phyloP scores from a whole-genome alignment of 768 basidiomycete genomes.

The Termitomyces titanicus region DNA sequence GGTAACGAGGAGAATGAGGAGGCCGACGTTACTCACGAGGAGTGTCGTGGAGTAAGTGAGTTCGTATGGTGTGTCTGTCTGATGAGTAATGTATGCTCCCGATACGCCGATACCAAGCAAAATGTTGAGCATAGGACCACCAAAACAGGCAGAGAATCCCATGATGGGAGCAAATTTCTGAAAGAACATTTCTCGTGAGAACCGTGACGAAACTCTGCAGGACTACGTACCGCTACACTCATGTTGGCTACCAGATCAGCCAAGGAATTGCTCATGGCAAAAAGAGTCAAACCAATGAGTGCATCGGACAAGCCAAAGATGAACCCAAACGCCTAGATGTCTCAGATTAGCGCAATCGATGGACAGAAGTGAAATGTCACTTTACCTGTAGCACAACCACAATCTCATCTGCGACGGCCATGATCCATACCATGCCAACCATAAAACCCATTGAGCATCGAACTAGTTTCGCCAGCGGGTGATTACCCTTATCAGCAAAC shows the following conservation, averaged over 20 bases:
- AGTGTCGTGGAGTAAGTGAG: constrained; percentile 82
- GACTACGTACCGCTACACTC: constrained; percentile 76
- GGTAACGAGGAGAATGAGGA: constrained; percentile 69
- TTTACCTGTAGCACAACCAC: constrained; percentile 82
- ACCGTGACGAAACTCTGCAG: neutral
- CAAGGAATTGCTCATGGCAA: constrained; percentile 93
- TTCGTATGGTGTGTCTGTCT: constrained; percentile 58
- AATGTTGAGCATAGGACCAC: constrained; percentile 90
- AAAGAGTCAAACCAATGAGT: constrained; percentile 94
- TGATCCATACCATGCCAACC: constrained; percentile 94
- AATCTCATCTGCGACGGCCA: constrained; percentile 96
- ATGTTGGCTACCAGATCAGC: constrained; percentile 97
- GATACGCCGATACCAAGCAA: constrained; percentile 90
- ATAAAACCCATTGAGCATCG: constrained; percentile 90
- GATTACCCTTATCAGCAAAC: constrained; percentile 57
- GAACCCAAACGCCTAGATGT: constrained; percentile 77
- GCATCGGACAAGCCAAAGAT: constrained; percentile 96
- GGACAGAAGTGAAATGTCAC: constrained; percentile 11
- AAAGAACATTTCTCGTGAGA: neutral
- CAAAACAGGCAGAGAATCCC: constrained; percentile 95
- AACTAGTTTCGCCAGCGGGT: constrained; percentile 55
- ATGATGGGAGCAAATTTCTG: constrained; percentile 87
- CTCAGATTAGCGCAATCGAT: neutral
- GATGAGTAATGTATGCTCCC: constrained; percentile 77
- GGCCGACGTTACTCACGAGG: constrained; percentile 76